Conservation (phyloP, 2,329 filamentous ascomycete genomes). For the Aotearoamyces nothofagi region DNA sequence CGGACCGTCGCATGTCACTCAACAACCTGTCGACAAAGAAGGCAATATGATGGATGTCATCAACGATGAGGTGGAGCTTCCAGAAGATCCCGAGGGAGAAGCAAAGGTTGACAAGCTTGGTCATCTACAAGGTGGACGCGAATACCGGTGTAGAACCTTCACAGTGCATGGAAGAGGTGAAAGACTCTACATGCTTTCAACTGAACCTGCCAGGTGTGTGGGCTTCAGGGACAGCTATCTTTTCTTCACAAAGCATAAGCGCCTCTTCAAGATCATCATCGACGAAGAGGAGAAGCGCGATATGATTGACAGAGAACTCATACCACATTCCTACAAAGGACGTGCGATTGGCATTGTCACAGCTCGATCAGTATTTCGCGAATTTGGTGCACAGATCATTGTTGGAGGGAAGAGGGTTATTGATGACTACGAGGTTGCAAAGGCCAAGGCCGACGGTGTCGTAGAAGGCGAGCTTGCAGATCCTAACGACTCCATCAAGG, state of each 20-base stretch:
- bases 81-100: constrained; percentile 78
- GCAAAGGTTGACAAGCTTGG: constrained; percentile 86
- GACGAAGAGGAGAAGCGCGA: constrained; percentile 95
- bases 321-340: constrained; percentile 97
- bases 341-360: constrained; percentile 94
- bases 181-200: constrained; percentile 94
- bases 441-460: constrained; percentile 59
- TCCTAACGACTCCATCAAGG: constrained; percentile 65
- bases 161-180: constrained; percentile 73
- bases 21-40: constrained; percentile 84
- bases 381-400: constrained; percentile 89
- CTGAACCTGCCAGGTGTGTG: constrained; percentile 89
- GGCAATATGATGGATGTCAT: constrained; percentile 83
- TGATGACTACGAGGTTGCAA: constrained; percentile 79
- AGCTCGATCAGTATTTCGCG: constrained; percentile 87
- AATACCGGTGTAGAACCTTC: constrained; percentile 93
- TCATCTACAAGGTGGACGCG: constrained; percentile 65
- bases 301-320: constrained; percentile 87
- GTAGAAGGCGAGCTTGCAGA: constrained; percentile 85
- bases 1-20: constrained; percentile 59
- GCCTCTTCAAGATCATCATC: constrained; percentile 95
- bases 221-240: constrained; percentile 97
- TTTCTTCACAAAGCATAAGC: constrained; percentile 96
- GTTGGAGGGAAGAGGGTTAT: constrained; percentile 75
- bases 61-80: constrained; percentile 80